These are phyloP conservation scores for Cryptococcus sp. DNA, from an alignment of 1,284 basidiomycete species.

Conservation along the genomic window DNA sequence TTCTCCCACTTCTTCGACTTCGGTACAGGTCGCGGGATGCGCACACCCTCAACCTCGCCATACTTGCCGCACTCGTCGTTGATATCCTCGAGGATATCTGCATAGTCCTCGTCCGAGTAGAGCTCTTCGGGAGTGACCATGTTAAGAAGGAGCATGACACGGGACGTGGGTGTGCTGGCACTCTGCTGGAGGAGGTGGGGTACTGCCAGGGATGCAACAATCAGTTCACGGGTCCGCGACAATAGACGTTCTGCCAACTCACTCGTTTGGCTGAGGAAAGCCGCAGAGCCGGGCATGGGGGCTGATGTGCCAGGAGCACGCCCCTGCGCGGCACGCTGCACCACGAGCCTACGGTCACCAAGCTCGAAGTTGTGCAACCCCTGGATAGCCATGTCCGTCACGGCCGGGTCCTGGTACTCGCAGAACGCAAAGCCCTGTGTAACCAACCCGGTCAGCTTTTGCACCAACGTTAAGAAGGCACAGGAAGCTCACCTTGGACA, in stretches of 20 bases:
- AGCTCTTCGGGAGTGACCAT: slow-evolving; percentile 97
- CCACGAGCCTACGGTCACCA: slow-evolving; percentile 92
- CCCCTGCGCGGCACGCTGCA: slow-evolving; percentile 72
- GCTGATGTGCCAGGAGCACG: slow-evolving; percentile 35
- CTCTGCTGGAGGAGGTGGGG: slow-evolving; percentile 71
- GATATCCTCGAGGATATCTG: slow-evolving; percentile 91
- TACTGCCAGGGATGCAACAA: slow-evolving; percentile 56
- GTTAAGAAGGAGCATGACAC: slow-evolving; percentile 95
- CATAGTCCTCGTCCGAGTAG: slow-evolving; percentile 84
- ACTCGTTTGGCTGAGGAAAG: slow-evolving; percentile 36
- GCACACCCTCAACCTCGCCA: slow-evolving; percentile 76
- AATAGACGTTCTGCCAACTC: slow-evolving; percentile 7
- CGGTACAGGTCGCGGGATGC: slow-evolving; percentile 73
- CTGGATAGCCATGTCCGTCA: slow-evolving; percentile 94
- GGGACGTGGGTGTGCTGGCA: slow-evolving; percentile 58
- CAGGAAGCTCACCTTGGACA: slow-evolving; percentile 67
- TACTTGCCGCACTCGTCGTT: slow-evolving; percentile 85
- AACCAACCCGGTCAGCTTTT: not conserved
- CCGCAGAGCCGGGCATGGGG: slow-evolving; percentile 38
- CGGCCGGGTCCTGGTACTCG: slow-evolving; percentile 85
- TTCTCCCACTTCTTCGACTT: slow-evolving; percentile 78
- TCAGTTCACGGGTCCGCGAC: not conserved
- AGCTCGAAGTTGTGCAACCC: slow-evolving; percentile 97
- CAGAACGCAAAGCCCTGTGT: slow-evolving; percentile 95
- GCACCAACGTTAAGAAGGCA: not conserved